These are phyloP conservation scores for Ophiostoma montium DNA, from an alignment of 2,329 filamentous ascomycete genomes.

Conservation along the genomic window DNA sequence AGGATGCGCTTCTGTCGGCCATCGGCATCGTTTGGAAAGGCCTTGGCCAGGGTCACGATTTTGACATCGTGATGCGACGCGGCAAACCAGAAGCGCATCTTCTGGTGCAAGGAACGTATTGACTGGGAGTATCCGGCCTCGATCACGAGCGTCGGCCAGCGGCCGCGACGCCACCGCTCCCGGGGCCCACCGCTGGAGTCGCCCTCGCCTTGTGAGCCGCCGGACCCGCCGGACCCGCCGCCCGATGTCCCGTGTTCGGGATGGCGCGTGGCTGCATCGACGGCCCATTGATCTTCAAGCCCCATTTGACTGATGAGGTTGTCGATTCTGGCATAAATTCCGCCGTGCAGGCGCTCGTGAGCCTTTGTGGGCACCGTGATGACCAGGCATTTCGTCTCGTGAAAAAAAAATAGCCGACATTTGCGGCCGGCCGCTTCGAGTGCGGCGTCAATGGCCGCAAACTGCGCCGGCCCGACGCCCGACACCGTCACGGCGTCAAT, in stretches of 20 bases:
- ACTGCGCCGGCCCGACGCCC: too few relatives aligned
- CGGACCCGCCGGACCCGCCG: neutral
- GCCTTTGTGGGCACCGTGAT: neutral
- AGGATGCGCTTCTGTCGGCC: slow-evolving; percentile 1
- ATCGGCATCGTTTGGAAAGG: neutral
- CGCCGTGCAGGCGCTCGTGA: neutral
- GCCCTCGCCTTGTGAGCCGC: slow-evolving; percentile 3
- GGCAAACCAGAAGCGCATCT: slow-evolving; percentile 3
- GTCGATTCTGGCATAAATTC: neutral
- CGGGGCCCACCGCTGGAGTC: neutral
- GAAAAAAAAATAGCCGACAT: neutral
- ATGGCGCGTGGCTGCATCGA: neutral
- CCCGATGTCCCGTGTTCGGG: too few relatives aligned
- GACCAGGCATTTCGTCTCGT: neutral
- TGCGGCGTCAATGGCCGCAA: neutral
- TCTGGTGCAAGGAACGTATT: neutral
- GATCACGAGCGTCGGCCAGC: slow-evolving; percentile 2
- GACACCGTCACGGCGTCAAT: too few relatives aligned
- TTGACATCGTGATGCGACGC: neutral
- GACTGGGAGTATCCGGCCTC: slow-evolving; percentile 2
- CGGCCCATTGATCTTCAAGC: too few relatives aligned
- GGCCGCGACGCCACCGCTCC: neutral
- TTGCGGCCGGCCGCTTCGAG: neutral
- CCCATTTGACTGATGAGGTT: too few relatives aligned
- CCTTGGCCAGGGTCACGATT: slow-evolving; percentile 3